These are phyloP conservation scores for Hymenoscyphus scutula DNA, from an alignment of 2,329 filamentous ascomycete genomes.

Conservation along the genomic window DNA sequence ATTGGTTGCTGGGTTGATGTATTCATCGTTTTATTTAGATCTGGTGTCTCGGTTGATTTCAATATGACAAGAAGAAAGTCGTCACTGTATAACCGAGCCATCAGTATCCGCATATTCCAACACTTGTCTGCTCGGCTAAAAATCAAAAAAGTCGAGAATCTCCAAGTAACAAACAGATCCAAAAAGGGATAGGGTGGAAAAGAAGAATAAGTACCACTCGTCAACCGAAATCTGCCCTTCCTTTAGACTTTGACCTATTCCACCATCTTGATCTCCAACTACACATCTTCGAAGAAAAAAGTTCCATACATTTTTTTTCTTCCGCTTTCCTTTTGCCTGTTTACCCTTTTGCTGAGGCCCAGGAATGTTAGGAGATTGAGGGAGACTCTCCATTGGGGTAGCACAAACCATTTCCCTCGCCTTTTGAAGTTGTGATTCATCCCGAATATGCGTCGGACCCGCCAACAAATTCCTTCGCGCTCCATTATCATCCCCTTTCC, in stretches of 20 bases:
- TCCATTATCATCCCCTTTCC: background rate
- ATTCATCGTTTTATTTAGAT: background rate
- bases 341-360: background rate
- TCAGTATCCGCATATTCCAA: background rate
- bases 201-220: slow-evolving; percentile 1
- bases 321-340: background rate
- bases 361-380: background rate
- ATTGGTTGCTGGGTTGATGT: background rate
- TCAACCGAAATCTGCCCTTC: background rate
- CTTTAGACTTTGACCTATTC: background rate
- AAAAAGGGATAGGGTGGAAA: background rate
- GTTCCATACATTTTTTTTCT: background rate
- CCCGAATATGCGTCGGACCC: background rate
- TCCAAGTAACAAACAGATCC: background rate
- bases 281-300: background rate
- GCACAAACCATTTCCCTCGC: background rate
- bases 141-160: background rate
- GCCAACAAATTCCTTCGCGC: background rate
- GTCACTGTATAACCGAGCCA: background rate
- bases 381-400: background rate
- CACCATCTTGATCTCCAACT: background rate
- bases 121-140: background rate
- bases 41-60: background rate
- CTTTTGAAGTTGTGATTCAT: background rate
- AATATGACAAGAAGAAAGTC: background rate